Conservation (phyloP, 352 stramenopile genomes). For the Pythium rhizo-oryzae region DNA sequence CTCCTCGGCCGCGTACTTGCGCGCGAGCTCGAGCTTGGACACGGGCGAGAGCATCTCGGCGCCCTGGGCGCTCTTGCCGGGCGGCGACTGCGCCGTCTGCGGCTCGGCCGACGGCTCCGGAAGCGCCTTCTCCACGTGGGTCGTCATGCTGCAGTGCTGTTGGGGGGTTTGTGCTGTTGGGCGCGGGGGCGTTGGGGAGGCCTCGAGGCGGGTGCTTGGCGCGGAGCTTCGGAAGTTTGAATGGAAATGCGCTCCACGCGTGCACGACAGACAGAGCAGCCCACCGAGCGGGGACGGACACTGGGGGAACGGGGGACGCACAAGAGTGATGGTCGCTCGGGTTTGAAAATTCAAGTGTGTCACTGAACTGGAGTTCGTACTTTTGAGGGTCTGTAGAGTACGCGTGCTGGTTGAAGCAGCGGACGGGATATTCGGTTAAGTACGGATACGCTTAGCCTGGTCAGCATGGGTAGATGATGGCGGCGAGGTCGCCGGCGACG, state of each 20-base stretch:
- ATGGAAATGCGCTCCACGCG: conserved; percentile 6
- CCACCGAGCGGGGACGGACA: not conserved
- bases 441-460: conserved; percentile 1
- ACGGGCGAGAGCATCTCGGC: conserved; percentile 61
- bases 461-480: conserved; percentile 5
- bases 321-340: conserved; percentile 23
- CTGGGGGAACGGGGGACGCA: not conserved
- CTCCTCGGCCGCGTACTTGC: conserved; percentile 56
- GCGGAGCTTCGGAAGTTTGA: conserved; percentile 24
- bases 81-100: conserved; percentile 32
- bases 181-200: not conserved
- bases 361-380: conserved; percentile 27
- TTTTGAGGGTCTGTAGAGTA: not conserved
- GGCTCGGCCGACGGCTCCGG: conserved; percentile 21
- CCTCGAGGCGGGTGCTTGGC: conserved; percentile 5
- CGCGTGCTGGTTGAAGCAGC: conserved; percentile 7
- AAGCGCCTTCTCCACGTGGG: conserved; percentile 46
- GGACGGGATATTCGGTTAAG: conserved; percentile 14
- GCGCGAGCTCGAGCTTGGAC: conserved; percentile 77
- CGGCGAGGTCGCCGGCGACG: conserved; percentile 51
- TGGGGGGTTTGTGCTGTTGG: too few species aligned
- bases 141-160: conserved; percentile 42
- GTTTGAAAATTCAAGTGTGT: conserved; percentile 39
- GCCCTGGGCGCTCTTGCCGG: conserved; percentile 35
- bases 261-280: conserved; percentile 12